Conservation (phyloP, 257 asterid species). For the Nicotiana knightiana region DNA sequence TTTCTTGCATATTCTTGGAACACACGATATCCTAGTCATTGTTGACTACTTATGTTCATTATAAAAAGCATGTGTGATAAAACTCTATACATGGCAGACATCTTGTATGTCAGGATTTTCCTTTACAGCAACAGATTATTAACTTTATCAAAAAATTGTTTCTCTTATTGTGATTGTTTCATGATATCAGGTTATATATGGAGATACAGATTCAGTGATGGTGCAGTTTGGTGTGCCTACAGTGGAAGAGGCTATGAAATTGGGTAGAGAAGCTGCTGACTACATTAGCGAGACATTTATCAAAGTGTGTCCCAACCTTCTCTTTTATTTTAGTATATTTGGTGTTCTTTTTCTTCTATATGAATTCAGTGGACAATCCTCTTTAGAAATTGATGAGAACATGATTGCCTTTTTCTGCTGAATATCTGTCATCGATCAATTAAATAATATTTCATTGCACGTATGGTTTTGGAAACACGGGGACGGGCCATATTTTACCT, state of each 20-base stretch:
- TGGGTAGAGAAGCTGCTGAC: slow-evolving; percentile 98
- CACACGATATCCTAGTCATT: not conserved
- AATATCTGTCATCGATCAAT: not conserved
- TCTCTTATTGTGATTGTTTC: slow-evolving; percentile 4
- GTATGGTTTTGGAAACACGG: not conserved
- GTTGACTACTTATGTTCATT: not conserved
- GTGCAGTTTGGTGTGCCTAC: slow-evolving; percentile 94
- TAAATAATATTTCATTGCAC: not conserved
- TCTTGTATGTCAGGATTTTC: not conserved
- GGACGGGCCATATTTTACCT: not conserved
- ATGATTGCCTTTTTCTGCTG: not conserved
- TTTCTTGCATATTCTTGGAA: not conserved
- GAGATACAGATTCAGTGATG: slow-evolving; percentile 99
- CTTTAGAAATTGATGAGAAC: not conserved
- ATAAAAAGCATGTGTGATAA: too few relatives aligned
- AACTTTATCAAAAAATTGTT: not conserved
- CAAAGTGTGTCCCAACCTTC: slow-evolving; percentile 43
- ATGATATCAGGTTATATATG: slow-evolving; percentile 76
- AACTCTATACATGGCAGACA: too few relatives aligned
- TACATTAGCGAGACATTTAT: slow-evolving; percentile 77
- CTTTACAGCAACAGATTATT: not conserved
- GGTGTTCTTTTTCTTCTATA: not conserved
- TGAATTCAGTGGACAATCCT: not conserved
- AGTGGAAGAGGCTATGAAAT: slow-evolving; percentile 85
- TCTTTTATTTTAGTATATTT: not conserved